A percentile compares a stretch with the other conserved stretches of the same genome.
These are phyloP conservation scores for Chytriomyces sp. DNA, from an alignment of 192 early-diverging fungal species.

Conservation along the genomic window DNA sequence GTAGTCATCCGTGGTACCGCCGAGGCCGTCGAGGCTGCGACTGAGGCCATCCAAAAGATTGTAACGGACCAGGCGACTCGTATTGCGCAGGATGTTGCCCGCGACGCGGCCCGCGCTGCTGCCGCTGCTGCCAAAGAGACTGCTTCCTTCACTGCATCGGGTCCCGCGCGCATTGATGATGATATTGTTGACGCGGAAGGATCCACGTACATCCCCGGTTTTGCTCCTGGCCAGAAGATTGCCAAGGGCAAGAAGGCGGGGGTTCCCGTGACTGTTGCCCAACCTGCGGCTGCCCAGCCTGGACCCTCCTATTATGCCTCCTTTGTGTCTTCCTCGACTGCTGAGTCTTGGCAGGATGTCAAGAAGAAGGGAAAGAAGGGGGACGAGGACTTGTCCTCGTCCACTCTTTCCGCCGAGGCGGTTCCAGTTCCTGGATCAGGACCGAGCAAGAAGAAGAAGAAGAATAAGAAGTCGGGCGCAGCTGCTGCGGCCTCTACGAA, in stretches of 20 bases:
- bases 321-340: background rate
- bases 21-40: slow-evolving; percentile 33
- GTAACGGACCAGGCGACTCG: slow-evolving; percentile 35
- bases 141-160: slow-evolving; percentile 3
- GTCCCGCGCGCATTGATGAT: slow-evolving; percentile 40
- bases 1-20: slow-evolving; percentile 40
- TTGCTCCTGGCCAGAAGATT: slow-evolving; percentile 14
- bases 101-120: slow-evolving; percentile 1
- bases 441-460: slow-evolving; percentile 39
- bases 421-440: slow-evolving; percentile 14
- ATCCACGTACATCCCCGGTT: slow-evolving; percentile 16
- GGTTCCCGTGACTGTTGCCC: slow-evolving; percentile 23
- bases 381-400: background rate
- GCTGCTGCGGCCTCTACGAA: background rate
- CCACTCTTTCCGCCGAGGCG: background rate
- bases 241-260: slow-evolving; percentile 25
- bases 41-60: slow-evolving; percentile 32
- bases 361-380: slow-evolving; percentile 36
- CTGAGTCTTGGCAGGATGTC: slow-evolving; percentile 26
- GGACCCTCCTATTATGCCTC: slow-evolving; percentile 18
- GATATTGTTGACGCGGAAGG: slow-evolving; percentile 6
- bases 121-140: background rate
- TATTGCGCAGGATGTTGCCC: slow-evolving; percentile 25
- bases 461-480: slow-evolving; percentile 32
- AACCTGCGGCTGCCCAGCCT: background rate